Percentiles rank a stretch among this genome's conserved stretches.
These are phyloP conservation scores for Claviceps sp. DNA, from an alignment of 2,329 filamentous ascomycete species.

Conservation along the genomic window DNA sequence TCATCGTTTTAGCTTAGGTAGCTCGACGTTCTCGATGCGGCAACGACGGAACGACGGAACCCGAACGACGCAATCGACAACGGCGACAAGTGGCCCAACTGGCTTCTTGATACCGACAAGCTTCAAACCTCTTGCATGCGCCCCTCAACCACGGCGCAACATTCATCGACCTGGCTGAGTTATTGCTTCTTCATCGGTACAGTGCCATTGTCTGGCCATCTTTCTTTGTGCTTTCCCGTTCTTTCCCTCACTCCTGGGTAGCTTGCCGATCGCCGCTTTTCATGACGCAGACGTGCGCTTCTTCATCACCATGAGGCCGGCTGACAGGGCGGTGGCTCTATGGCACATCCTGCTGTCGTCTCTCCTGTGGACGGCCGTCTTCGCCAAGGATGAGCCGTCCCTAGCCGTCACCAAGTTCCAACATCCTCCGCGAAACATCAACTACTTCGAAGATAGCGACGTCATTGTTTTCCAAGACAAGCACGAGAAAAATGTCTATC, in stretches of 20 bases:
- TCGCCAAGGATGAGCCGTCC: constrained; percentile 51
- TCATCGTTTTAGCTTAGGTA: background rate
- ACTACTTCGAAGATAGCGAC: constrained; percentile 87
- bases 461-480: constrained; percentile 63
- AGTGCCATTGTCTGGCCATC: background rate
- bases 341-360: constrained; percentile 40
- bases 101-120: background rate
- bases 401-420: constrained; percentile 54
- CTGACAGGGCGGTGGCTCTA: constrained; percentile 32
- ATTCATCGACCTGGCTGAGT: background rate
- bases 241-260: background rate
- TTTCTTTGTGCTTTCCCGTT: background rate
- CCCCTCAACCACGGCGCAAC: background rate
- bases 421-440: constrained; percentile 52
- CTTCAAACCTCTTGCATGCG: background rate
- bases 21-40: background rate
- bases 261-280: constrained; percentile 14
- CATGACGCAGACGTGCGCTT: constrained; percentile 24
- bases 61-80: no score
- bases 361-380: constrained; percentile 23
- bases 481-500: constrained; percentile 51
- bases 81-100: no score
- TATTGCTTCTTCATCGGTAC: background rate
- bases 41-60: background rate
- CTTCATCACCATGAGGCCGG: constrained; percentile 40